These are phyloP conservation scores for Phaeotremella skinneri DNA, from an alignment of 768 basidiomycete species.

Conservation along the genomic window DNA sequence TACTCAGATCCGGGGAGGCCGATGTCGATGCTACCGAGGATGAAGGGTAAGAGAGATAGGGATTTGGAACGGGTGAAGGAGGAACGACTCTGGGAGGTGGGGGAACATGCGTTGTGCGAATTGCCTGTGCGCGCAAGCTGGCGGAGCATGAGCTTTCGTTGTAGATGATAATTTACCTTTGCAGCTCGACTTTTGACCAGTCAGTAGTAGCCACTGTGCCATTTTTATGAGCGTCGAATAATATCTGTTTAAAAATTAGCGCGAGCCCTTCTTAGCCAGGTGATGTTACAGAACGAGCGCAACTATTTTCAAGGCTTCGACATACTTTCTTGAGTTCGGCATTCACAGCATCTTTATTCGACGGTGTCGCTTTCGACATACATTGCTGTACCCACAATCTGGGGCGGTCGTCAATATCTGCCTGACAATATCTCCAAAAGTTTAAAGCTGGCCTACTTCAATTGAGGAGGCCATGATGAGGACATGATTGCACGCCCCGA, in stretches of 20 bases:
- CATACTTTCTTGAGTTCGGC: conserved; percentile 77
- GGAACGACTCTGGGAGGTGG: conserved; percentile 8
- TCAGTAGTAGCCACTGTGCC: conserved; percentile 89
- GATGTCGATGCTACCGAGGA: not conserved
- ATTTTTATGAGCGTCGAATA: conserved; percentile 82
- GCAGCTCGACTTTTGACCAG: conserved; percentile 82
- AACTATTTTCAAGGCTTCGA: no score
- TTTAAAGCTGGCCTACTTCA: conserved; percentile 24
- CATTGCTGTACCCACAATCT: conserved; percentile 96
- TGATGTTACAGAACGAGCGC: not conserved
- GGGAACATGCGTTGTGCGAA: conserved; percentile 33
- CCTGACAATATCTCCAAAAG: no score
- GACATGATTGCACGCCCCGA: conserved; percentile 5
- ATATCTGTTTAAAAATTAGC: conserved; percentile 59
- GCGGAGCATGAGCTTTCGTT: conserved; percentile 59
- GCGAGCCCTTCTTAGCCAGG: not conserved
- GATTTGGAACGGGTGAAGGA: conserved; percentile 2
- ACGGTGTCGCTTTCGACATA: conserved; percentile 83
- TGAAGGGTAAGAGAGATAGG: conserved; percentile 2
- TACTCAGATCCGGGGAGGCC: conserved; percentile 3
- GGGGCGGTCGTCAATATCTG: no score
- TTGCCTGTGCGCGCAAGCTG: conserved; percentile 40
- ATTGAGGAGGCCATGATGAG: conserved; percentile 28
- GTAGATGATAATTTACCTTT: conserved; percentile 66
- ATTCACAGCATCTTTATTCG: conserved; percentile 82